Percentiles rank a stretch among this genome's conserved stretches.
phyloP scores from a whole-genome alignment of 345 rosid genomes.

The Microthlaspi erraticum region DNA sequence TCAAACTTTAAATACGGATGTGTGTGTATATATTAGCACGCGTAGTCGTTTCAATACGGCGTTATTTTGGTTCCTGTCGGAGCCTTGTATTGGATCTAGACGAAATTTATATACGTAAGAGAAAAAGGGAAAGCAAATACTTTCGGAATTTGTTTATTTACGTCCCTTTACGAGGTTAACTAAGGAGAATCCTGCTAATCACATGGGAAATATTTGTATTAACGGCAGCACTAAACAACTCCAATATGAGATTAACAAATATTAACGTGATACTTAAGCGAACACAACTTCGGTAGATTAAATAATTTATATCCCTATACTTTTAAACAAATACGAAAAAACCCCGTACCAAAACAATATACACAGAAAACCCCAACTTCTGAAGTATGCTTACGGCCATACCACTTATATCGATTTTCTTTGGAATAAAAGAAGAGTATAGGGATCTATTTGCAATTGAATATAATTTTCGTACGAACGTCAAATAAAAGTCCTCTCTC shows the following conservation, averaged over 20 bases:
- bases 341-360: too few species aligned
- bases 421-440: background rate
- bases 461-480: conserved; percentile 24
- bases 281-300: too few species aligned
- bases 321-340: too few species aligned
- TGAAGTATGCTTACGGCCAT: too few species aligned
- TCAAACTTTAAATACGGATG: conserved; percentile 17
- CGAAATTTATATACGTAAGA: background rate
- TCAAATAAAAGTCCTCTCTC: background rate
- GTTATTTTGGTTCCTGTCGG: background rate
- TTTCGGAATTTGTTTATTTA: background rate
- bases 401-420: background rate
- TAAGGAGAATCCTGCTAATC: too few species aligned
- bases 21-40: conserved; percentile 23
- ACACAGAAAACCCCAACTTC: too few species aligned
- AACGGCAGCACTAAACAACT: too few species aligned
- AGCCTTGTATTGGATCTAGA: conserved; percentile 1
- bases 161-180: too few species aligned
- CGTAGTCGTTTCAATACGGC: background rate
- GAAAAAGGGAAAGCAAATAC: background rate
- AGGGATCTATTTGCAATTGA: conserved; percentile 11
- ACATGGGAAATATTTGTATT: too few species aligned
- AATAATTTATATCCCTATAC: too few species aligned
- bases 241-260: too few species aligned
- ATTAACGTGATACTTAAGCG: too few species aligned